Evolutionary conservation across 768 basidiomycete genomes (phyloP), one percentile per base, ranked within the genome.

Genomic region (Lepiota subincarnata): DNA sequence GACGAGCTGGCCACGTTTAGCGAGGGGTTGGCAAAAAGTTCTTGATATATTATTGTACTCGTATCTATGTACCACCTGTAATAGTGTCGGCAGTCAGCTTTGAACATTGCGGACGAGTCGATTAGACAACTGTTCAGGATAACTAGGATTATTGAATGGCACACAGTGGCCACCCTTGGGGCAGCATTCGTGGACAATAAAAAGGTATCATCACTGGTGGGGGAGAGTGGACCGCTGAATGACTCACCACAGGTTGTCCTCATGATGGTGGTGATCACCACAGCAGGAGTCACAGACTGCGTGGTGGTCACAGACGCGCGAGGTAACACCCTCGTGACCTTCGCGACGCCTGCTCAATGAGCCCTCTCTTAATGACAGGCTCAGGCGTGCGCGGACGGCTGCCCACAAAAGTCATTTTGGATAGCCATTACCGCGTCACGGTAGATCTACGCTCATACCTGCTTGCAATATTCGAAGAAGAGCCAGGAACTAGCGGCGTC

Each of bases 361-460:
- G 20, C 14, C 5, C 24, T 24, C n/a, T 16, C 22, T 2, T 13
- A 16, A 5, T 10, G 19, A 10, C 11, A 50, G 12, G 26, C 14
- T 44, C 20, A 35, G 2, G 26, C 36, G 54, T 56, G 48, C 55
- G 50, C 7, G 31, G 37, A 37, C 53, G 46, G 1, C 54, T 39
- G n/a, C 44, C 69, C 28, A 67, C 69, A 10, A 48, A 65, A 22
- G 50, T 67, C 1, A 61, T 82, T 10, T 68, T 83, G 20, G 59
- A 68, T 22, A 64, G 68, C 48, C 81, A 80, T 55, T 83, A 76
- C 58, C 55, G 68, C 31, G 62, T 65, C 48, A 74, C 80, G 5
- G 64, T 70, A 26, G 62, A 61, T 41, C 62, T 81, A 6, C 63
- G 68, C 44, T 55, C 60, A 24, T 78, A 82, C 59, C 58, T 82